Percentiles rank a stretch among this genome's conserved stretches.
Evolutionary conservation across 306 rosid genomes (phyloP).

Genomic region (Cucumis cinereus): DNA sequence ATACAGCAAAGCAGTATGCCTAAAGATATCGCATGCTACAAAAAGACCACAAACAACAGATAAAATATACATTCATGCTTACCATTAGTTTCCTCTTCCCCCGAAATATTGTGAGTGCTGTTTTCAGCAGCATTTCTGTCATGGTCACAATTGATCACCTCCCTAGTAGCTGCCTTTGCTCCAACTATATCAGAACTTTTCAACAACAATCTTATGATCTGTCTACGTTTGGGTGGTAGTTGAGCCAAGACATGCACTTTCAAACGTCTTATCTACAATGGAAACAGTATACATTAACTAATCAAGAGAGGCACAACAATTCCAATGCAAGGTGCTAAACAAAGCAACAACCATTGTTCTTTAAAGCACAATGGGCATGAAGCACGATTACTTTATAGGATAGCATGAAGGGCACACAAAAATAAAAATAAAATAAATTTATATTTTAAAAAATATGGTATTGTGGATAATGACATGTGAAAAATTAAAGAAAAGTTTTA

Average conservation of each 20-base stretch:
- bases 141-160: slow-evolving; percentile 15
- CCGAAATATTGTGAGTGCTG: slow-evolving; percentile 22
- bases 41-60: not conserved
- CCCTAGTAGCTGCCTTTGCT: slow-evolving; percentile 59
- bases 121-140: slow-evolving; percentile 29
- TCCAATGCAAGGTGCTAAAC: not conserved
- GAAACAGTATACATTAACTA: slow-evolving; percentile 8
- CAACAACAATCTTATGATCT: slow-evolving; percentile 55
- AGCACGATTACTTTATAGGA: not conserved
- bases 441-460: not conserved
- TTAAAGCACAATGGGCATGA: not conserved
- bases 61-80: slow-evolving; percentile 6
- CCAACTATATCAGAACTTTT: slow-evolving; percentile 66
- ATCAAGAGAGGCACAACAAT: not conserved
- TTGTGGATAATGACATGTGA: not conserved
- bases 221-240: slow-evolving; percentile 91
- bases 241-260: slow-evolving; percentile 78
- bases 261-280: slow-evolving; percentile 75
- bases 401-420: not conserved
- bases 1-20: not conserved
- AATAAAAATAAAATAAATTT: not conserved
- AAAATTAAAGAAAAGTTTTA: not conserved
- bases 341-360: not conserved
- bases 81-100: slow-evolving; percentile 59
- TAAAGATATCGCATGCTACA: not conserved